Evolutionary conservation across 495 filamentous ascomycete species (phyloP), one percentile per base, ranked within the genome.

Genomic region (Trichoderma virens): DNA sequence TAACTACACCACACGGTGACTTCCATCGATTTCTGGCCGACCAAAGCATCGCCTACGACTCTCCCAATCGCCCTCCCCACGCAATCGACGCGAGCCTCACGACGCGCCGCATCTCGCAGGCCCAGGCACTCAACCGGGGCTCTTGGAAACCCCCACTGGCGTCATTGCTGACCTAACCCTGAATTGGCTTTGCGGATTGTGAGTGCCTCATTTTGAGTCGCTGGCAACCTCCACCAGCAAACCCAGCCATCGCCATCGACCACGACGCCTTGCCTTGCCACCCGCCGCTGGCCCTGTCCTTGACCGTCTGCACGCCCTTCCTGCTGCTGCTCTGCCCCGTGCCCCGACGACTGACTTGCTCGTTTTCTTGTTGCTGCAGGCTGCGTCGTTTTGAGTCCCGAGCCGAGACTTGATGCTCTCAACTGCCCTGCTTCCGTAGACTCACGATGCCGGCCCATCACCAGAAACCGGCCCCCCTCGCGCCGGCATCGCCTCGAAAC

Each of bases 381-480:
- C 27, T 31, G 61, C 61, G 35, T 45, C 27, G 61, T 62, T n/a
- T 47, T 56, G 51, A 56, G 59, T 28, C 16, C 61, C 30, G 38
- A 63, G 31, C 25, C 66, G 6, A 13, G 13, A 47, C 64, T 68
- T 66, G 69, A 78, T 78, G 74, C 71, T 65, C 67, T 65, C 71
- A 59, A 63, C 67, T 64, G 60, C 67, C 60, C 59, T 65, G 71
- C 64, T 64, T 65, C 71, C 65, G 63, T 68, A 68, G 65, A 67
- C 70, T 69, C 67, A 79, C 67, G 68, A 85, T 85, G 83, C 82
- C 82, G 69, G 75, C 78, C 64, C 79, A 78, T 72, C 75, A 73
- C 67, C 76, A 78, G 69, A 77, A 78, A 60, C 73, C 77, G 56
- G 71, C 76, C 61, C 66, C 72, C 61, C 72, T 78, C 64, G 67